Base-by-base conservation (phyloP, 2,329 filamentous ascomycete species). In the Myriangium duriaei region DNA sequence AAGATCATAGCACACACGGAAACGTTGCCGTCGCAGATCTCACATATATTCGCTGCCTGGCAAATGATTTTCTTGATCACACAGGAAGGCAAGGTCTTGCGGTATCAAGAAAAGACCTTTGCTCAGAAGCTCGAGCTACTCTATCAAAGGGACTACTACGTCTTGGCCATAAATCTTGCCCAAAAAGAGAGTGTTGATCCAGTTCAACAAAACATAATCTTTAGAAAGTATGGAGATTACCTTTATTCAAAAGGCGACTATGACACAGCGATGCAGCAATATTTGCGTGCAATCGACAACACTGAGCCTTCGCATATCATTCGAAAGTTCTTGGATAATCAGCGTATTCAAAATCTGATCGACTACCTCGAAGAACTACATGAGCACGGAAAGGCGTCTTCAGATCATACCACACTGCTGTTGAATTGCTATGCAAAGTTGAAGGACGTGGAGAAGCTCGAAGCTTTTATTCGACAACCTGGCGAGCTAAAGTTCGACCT, bases 211-310 rank as follows among this genome's bases (percentile, higher is more conserved):
- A 95, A 92, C 51, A 68, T 82, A 41, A 98, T 98, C 42, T 92
- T 88, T 53, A 78, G 88, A 42, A 87, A 80, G 55, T 96, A 94
- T 57, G 91, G 88, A 10, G 91, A 98, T 55, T 83, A 88, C 51
- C 62, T 96, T 3, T 96, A 98, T 52, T 84, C 92, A 47, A 94
- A 93, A 52, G 85, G 82, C 4, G 87, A 95, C 53, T 98, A 88
- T 53, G 91, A 98, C 53, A 91, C 83, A 5, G 87, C 92, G n/a
- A 98, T 98, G 92, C 81, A 92, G 51, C 91, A 96, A 57, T 98
- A 98, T 54, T 76, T 98, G 45, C 81, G 85, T 49, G 88, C 92
- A 0, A 95, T 98, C 42, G 87, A 95, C 54, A 91, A 84, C 42
- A 96, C 88, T 0, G 88, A 96, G 51, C 88, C 88, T 5, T 95